phyloP scores from a whole-genome alignment of 768 basidiomycete genomes.

The Boletus tylopilopsis region DNA sequence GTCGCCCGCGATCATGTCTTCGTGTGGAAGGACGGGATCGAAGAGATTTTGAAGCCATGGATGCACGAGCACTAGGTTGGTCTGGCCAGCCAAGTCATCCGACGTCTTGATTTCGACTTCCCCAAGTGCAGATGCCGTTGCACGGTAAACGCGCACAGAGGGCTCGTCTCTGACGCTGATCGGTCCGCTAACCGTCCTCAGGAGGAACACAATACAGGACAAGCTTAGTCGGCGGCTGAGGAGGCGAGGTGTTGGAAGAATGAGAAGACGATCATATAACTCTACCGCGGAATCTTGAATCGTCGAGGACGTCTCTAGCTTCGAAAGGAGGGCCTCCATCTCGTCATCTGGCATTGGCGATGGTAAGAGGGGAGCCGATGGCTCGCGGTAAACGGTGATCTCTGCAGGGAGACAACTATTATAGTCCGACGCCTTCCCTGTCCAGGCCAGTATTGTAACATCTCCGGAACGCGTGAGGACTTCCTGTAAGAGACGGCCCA shows the following conservation, averaged over 20 bases:
- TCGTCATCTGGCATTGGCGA: constrained; percentile 3
- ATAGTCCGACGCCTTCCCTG: constrained; percentile 17
- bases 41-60: constrained; percentile 15
- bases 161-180: neutral
- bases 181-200: constrained; percentile 10
- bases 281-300: constrained; percentile 6
- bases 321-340: constrained; percentile 5
- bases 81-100: constrained; percentile 2
- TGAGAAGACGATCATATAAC: constrained; percentile 10
- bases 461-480: constrained; percentile 17
- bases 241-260: constrained; percentile 11
- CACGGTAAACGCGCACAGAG: constrained; percentile 6
- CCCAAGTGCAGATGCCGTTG: constrained; percentile 9
- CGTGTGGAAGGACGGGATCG: constrained; percentile 16
- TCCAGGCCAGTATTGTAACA: constrained; percentile 14
- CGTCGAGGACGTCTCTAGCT: neutral
- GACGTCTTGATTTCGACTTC: constrained; percentile 9
- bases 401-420: constrained; percentile 23
- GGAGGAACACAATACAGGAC: constrained; percentile 12
- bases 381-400: constrained; percentile 15
- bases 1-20: constrained; percentile 17
- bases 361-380: constrained; percentile 4
- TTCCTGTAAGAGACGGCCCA: constrained; percentile 19
- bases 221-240: constrained; percentile 15
- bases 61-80: constrained; percentile 18